A percentile compares a stretch with the other conserved stretches of the same genome.
These are phyloP conservation scores for Hemileccinum impolitum DNA, from an alignment of 768 basidiomycete genomes.

Conservation along the genomic window DNA sequence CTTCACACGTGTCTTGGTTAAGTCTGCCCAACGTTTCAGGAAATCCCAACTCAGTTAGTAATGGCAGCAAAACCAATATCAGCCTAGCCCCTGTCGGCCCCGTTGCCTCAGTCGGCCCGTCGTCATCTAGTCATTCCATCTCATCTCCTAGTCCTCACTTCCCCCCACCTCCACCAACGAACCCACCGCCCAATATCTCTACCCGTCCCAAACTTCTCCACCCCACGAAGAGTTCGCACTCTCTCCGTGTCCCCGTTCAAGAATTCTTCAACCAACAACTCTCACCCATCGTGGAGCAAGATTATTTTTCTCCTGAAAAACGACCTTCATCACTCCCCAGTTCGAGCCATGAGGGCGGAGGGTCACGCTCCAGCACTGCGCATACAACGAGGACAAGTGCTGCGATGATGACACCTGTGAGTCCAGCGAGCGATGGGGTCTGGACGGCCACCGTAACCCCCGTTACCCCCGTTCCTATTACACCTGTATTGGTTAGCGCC, in stretches of 20 bases:
- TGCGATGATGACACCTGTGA: constrained; percentile 25
- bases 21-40: constrained; percentile 10
- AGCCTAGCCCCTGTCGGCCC: neutral
- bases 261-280: constrained; percentile 40
- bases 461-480: constrained; percentile 27
- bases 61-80: constrained; percentile 5
- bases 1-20: constrained; percentile 42
- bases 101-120: constrained; percentile 3
- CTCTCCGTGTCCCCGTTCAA: constrained; percentile 38
- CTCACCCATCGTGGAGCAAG: constrained; percentile 65
- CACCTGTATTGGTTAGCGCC: constrained; percentile 19
- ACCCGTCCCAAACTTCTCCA: constrained; percentile 33
- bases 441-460: constrained; percentile 27
- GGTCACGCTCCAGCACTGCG: constrained; percentile 24
- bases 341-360: constrained; percentile 24
- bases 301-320: constrained; percentile 54
- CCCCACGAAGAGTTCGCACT: constrained; percentile 38
- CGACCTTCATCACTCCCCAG: constrained; percentile 33
- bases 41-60: constrained; percentile 4
- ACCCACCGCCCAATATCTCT: constrained; percentile 25
- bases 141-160: constrained; percentile 32
- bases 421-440: constrained; percentile 15
- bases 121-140: constrained; percentile 14
- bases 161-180: constrained; percentile 32
- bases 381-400: constrained; percentile 35